Conservation (phyloP, 2,329 filamentous ascomycete genomes). For the Alternaria infectoria region DNA sequence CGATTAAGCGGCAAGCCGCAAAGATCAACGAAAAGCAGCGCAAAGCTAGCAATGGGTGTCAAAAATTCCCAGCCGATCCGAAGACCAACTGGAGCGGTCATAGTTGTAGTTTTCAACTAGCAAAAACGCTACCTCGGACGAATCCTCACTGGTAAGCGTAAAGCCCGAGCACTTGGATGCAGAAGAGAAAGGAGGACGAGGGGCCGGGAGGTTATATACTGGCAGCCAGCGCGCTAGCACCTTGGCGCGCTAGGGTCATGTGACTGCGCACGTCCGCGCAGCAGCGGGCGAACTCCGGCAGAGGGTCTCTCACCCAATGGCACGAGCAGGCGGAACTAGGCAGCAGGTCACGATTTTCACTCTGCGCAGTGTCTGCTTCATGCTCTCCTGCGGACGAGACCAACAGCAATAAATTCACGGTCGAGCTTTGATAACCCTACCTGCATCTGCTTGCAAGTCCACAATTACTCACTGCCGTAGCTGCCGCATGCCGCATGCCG, state of each 20-base stretch:
- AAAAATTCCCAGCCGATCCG: conserved; percentile 82
- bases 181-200: conserved; percentile 8
- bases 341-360: conserved; percentile 1
- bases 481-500: neutral
- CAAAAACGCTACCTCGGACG: conserved; percentile 87
- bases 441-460: neutral
- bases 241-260: conserved; percentile 29
- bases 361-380: neutral
- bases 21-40: conserved; percentile 39
- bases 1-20: conserved; percentile 33
- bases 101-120: conserved; percentile 86
- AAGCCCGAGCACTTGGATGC: conserved; percentile 69
- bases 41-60: conserved; percentile 53
- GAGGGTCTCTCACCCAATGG: neutral
- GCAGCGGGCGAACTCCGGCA: neutral
- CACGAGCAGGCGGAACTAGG: neutral
- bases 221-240: neutral
- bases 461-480: neutral
- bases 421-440: neutral
- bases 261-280: conserved; percentile 1
- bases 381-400: neutral
- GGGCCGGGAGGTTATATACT: conserved; percentile 11
- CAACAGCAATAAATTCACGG: neutral
- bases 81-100: conserved; percentile 76
- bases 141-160: conserved; percentile 86